These are phyloP conservation scores for Pneumocystis murina DNA, from an alignment of 1,139 yeast species.

Conservation along the genomic window DNA sequence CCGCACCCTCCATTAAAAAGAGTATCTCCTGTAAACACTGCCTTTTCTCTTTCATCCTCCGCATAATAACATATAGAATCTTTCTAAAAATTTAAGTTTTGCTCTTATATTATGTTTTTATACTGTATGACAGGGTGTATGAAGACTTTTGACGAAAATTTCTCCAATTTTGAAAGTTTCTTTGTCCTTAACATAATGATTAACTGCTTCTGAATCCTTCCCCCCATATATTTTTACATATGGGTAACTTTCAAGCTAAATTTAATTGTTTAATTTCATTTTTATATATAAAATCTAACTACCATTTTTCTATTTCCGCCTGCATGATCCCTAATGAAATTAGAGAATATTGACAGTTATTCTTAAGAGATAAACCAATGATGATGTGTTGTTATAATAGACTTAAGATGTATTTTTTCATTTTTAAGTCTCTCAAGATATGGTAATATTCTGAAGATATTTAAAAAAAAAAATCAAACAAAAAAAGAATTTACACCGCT, in stretches of 20 bases:
- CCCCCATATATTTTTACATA: slow-evolving; percentile 74
- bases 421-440: slow-evolving; percentile 27
- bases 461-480: not conserved
- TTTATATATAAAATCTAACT: slow-evolving; percentile 4
- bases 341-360: slow-evolving; percentile 33
- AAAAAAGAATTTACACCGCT: slow-evolving; percentile 30
- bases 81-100: not conserved
- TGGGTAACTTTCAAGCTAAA: slow-evolving; percentile 29
- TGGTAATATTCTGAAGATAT: slow-evolving; percentile 22
- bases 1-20: slow-evolving; percentile 92
- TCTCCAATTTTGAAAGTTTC: slow-evolving; percentile 38
- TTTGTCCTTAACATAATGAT: slow-evolving; percentile 49
- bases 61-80: slow-evolving; percentile 57
- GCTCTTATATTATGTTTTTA: slow-evolving; percentile 46
- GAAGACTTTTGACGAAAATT: slow-evolving; percentile 61
- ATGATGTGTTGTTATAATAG: slow-evolving; percentile 45
- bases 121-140: slow-evolving; percentile 88
- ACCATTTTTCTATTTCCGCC: slow-evolving; percentile 52
- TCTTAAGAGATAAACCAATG: not conserved
- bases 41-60: slow-evolving; percentile 47
- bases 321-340: slow-evolving; percentile 88
- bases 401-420: slow-evolving; percentile 36
- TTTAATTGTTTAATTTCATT: not conserved
- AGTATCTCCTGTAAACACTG: slow-evolving; percentile 91
- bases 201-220: slow-evolving; percentile 54